Evolutionary conservation across 2,329 filamentous ascomycete species (phyloP), one percentile per base, ranked within the genome.

Genomic region (Elsinoe necatrix): DNA sequence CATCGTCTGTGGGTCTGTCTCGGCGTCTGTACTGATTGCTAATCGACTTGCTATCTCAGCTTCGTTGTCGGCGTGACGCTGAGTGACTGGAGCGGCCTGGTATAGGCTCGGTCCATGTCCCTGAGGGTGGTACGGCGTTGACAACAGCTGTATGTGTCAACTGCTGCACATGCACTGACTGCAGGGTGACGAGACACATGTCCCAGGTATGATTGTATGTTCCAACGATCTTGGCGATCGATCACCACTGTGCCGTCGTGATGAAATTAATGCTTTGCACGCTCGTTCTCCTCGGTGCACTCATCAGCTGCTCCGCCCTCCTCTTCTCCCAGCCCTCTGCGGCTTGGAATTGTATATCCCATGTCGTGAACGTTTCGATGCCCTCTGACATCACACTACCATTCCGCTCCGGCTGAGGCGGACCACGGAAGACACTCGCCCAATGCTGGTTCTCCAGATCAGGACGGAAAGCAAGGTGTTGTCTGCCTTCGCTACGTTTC

Each of bases 251-350:
- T 14, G 41, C 54, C 25, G 54, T 56, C 27, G 54, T 56, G 14
- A 56, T 45, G 18, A 56, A 56, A 31, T 56, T 27, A 16, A 56
- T 56, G 23, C 23, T 31, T 8, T 42, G 29, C 29, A 56, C 29
- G n/a, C 37, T 45, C 25, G 54, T 45, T 16, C 54, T 27, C 23
- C 41, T 20, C 16, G 54, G 54, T 16, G 41, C 41, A 21, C 11
- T 47, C 39, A 56, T 45, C 25, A 56, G 12, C 42, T 56, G 54
- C 14, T 56, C 41, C 4, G 54, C 54, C 29, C 54, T 29, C 20
- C 42, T 45, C 54, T 56, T 56, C 54, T 56, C 54, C 54, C 54
- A 56, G 1, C 54, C 54, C 12, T 56, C 54, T 14, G 39, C 35
- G 2, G 18, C 34, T 12, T 45, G 54, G 23, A 37, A 45, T 27